Percentiles rank a stretch among this genome's conserved stretches.
phyloP scores from a whole-genome alignment of 164 flowering plant species.

The Chloranthus sessilifolius region DNA sequence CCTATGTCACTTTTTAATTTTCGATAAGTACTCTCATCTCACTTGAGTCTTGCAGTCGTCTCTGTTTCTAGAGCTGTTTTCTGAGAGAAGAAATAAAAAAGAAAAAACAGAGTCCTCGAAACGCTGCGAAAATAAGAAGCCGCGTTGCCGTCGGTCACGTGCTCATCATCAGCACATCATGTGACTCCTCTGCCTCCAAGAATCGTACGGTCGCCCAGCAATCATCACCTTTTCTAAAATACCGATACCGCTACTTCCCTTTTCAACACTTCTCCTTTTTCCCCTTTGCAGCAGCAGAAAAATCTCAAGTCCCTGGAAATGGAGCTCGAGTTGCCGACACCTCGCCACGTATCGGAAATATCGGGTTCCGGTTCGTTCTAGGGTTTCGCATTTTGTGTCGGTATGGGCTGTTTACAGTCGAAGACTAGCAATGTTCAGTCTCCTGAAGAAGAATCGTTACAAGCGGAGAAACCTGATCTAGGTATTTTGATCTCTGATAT shows the following conservation, averaged over 20 bases:
- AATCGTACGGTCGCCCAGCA: background rate
- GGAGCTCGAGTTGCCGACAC: too few relatives aligned
- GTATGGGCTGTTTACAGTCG: constrained; percentile 81
- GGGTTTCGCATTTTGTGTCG: background rate
- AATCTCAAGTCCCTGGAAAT: too few relatives aligned
- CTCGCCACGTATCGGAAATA: background rate
- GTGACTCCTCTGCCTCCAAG: constrained; percentile 21
- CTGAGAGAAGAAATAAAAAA: background rate
- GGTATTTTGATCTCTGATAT: constrained; percentile 23
- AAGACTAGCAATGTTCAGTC: constrained; percentile 61
- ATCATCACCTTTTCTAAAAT: background rate
- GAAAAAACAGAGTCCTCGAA: constrained; percentile 9
- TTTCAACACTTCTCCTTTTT: constrained; percentile 5
- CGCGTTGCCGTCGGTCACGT: constrained; percentile 22
- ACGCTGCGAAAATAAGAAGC: background rate
- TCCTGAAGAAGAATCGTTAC: constrained; percentile 45
- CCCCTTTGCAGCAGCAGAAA: background rate
- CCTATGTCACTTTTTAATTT: too few relatives aligned
- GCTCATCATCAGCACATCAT: constrained; percentile 28
- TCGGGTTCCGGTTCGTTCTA: background rate
- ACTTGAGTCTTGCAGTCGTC: too few relatives aligned
- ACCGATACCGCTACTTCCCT: background rate
- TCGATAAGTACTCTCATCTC: too few relatives aligned
- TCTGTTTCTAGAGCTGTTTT: too few relatives aligned
- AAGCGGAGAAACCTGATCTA: constrained; percentile 43